Evolutionary conservation across 73 alveolate species (phyloP).

Genomic region (Blepharisma japonicum): DNA sequence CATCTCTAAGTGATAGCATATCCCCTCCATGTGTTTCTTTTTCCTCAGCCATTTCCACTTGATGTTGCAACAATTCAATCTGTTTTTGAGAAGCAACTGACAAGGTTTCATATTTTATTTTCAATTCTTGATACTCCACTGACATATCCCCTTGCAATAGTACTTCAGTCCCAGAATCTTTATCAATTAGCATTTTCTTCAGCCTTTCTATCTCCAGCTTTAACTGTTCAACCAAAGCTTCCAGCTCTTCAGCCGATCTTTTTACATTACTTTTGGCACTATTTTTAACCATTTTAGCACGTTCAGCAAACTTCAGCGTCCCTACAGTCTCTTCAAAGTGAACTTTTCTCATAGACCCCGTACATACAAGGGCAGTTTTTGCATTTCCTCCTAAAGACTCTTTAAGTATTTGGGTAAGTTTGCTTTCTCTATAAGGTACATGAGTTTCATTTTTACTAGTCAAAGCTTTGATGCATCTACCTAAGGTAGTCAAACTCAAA

Average conservation of each 20-base stretch:
- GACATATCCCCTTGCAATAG: constrained; percentile 4
- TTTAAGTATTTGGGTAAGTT: constrained; percentile 62
- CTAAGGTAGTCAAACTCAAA: constrained; percentile 77
- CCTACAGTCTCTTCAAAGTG: constrained; percentile 86
- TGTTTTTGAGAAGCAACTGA: not conserved
- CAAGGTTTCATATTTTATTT: constrained; percentile 20
- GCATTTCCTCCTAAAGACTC: constrained; percentile 87
- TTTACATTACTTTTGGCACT: constrained; percentile 65
- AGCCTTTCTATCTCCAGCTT: constrained; percentile 41
- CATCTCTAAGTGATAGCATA: not conserved
- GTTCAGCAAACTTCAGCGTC: constrained; percentile 73
- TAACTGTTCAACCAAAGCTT: constrained; percentile 46
- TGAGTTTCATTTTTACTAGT: constrained; percentile 60
- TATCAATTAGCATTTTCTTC: constrained; percentile 31
- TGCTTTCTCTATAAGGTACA: constrained; percentile 69
- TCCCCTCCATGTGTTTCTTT: constrained; percentile 10
- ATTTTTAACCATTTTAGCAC: constrained; percentile 63
- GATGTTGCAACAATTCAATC: constrained; percentile 13
- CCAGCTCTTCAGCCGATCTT: constrained; percentile 64
- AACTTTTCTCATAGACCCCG: constrained; percentile 69
- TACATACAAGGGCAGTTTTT: constrained; percentile 81
- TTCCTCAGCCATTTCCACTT: constrained; percentile 11
- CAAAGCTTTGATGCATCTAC: constrained; percentile 76
- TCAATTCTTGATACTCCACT: constrained; percentile 28
- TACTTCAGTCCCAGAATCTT: not conserved